These are phyloP conservation scores for Lactarius trivialis DNA, from an alignment of 768 basidiomycete genomes.

Conservation along the genomic window DNA sequence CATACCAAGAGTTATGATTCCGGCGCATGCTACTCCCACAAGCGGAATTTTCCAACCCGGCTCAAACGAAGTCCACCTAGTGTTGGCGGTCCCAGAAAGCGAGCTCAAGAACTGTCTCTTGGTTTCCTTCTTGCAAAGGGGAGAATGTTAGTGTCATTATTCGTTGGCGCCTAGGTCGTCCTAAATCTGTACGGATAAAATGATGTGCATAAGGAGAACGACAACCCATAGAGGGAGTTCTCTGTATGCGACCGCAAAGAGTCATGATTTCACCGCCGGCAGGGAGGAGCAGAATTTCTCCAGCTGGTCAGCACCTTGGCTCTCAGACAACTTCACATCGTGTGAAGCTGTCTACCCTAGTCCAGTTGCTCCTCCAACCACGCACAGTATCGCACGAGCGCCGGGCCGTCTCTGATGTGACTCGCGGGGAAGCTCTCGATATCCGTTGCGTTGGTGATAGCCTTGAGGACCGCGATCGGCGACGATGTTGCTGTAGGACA, in stretches of 20 bases:
- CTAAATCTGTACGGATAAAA: slow-evolving; percentile 1
- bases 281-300: slow-evolving; percentile 59
- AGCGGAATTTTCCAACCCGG: slow-evolving; percentile 67
- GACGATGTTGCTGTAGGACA: slow-evolving; percentile 64
- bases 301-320: slow-evolving; percentile 70
- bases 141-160: neutral
- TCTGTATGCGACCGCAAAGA: slow-evolving; percentile 32
- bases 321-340: slow-evolving; percentile 62
- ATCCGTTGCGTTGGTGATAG: slow-evolving; percentile 76
- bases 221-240: too few species aligned
- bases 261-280: neutral
- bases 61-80: slow-evolving; percentile 33
- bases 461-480: slow-evolving; percentile 70
- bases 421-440: slow-evolving; percentile 83
- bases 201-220: neutral
- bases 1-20: slow-evolving; percentile 30
- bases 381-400: slow-evolving; percentile 82
- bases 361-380: slow-evolving; percentile 88
- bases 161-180: neutral
- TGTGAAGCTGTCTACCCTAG: too few species aligned
- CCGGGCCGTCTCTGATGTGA: slow-evolving; percentile 86
- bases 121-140: slow-evolving; percentile 3
- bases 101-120: neutral
- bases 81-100: neutral
- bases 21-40: slow-evolving; percentile 42